Conservation (phyloP, 192 early-diverging fungal species). For the Coemansia sp. region DNA sequence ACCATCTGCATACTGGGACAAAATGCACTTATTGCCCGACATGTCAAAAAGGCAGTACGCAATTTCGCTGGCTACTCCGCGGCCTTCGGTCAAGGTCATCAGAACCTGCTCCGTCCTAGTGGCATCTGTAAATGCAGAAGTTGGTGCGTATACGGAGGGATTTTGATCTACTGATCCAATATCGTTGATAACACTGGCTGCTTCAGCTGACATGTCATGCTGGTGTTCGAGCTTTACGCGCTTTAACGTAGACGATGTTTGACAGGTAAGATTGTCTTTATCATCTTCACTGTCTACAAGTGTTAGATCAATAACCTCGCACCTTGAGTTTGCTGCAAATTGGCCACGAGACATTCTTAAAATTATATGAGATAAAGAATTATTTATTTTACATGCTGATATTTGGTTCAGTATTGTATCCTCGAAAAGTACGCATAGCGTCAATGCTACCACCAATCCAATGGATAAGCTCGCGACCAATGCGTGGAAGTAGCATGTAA, state of each 20-base stretch:
- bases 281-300: slow-evolving; percentile 7
- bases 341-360: neutral
- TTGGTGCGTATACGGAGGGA: slow-evolving; percentile 16
- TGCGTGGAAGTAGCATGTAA: slow-evolving; percentile 22
- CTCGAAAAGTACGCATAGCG: slow-evolving; percentile 35
- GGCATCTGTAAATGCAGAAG: slow-evolving; percentile 34
- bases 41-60: slow-evolving; percentile 42
- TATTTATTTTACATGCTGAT: neutral
- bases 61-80: slow-evolving; percentile 41
- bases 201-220: too few relatives aligned
- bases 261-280: slow-evolving; percentile 1
- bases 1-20: slow-evolving; percentile 45
- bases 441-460: slow-evolving; percentile 27
- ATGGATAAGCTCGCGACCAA: slow-evolving; percentile 11
- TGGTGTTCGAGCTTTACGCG: slow-evolving; percentile 7
- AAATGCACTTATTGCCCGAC: slow-evolving; percentile 24
- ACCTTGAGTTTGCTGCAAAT: too few relatives aligned
- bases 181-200: too few relatives aligned
- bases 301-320: too few relatives aligned
- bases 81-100: slow-evolving; percentile 44
- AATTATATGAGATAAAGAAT: neutral
- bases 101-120: slow-evolving; percentile 17
- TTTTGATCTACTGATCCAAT: too few relatives aligned
- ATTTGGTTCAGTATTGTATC: slow-evolving; percentile 3
- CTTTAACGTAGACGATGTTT: slow-evolving; percentile 3